Base-by-base conservation (phyloP, 73 alveolate species). In the Halteria grandinella region DNA sequence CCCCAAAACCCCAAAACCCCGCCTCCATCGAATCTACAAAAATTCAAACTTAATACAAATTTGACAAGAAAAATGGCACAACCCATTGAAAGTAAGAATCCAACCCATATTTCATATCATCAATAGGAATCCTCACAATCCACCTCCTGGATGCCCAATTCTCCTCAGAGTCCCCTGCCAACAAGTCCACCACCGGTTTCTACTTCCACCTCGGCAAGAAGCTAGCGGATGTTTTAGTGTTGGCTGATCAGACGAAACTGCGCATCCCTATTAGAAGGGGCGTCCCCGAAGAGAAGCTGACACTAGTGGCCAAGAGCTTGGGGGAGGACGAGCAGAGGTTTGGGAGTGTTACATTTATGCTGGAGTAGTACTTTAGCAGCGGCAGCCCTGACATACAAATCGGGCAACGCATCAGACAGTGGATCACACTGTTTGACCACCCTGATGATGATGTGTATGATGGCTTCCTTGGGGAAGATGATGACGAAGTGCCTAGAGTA, bases 281-380 rank as follows among this genome's bases (percentile, higher is more conserved):
- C 39, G n/a, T n/a, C n/a, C 28, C 55, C 8, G 23, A 18, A 7
- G 85, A 80, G 47, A 29, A 29, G 34, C 12, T 80, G 25, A 79
- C 52, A 55, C 21, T 80, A 5, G 55, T 80, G 11, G 85, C 64
- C 64, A 80, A 80, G 52, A 55, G 44, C 31, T 43, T 80, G 12
- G 90, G 90, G 33, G 79, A 80, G 39, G 90, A 75, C 14, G 90
- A 80, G 44, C 32, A 54, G 29, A 50, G 64, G 32, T 41, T 29
- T 43, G 90, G 90, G 2, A 21, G 49, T 8, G 75, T 57, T 12
- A 57, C 75, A 5, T 12, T 57, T 32, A 15, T 34, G 20, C 25
- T 57, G 5, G 53, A 34, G 8, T 12, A 32, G 8, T 57, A 57
- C 53, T 57, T 57, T n/a, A n/a, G n/a, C 32, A 41, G 75, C 6